Percentiles rank a stretch among this genome's conserved stretches.
These are phyloP conservation scores for Fusarium tricinctum DNA, from an alignment of 2,329 filamentous ascomycete genomes.

Conservation along the genomic window DNA sequence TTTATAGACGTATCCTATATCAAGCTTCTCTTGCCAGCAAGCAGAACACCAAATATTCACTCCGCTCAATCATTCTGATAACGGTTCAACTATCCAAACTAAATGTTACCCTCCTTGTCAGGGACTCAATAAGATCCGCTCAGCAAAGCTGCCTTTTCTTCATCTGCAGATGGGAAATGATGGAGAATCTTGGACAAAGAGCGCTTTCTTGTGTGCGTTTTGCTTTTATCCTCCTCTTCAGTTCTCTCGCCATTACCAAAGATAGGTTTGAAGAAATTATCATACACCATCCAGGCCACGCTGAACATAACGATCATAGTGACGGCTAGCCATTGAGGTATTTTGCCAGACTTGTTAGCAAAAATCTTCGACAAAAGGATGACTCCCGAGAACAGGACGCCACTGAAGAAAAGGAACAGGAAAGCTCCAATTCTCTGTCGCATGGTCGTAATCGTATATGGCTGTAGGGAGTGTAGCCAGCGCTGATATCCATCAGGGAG, in stretches of 20 bases:
- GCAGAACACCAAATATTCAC: neutral
- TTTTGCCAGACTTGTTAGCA: conserved; percentile 74
- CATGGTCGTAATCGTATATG: conserved; percentile 77
- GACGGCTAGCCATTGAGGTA: conserved; percentile 75
- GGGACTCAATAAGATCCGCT: conserved; percentile 20
- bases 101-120: too few relatives aligned
- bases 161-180: conserved; percentile 30
- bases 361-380: conserved; percentile 62
- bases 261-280: conserved; percentile 64
- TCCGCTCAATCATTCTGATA: neutral
- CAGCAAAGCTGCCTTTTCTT: conserved; percentile 47
- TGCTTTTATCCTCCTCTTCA: conserved; percentile 46
- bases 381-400: conserved; percentile 67
- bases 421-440: conserved; percentile 76
- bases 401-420: conserved; percentile 72
- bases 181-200: conserved; percentile 26
- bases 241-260: conserved; percentile 92
- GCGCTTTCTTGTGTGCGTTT: conserved; percentile 5
- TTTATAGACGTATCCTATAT: neutral
- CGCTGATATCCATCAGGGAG: conserved; percentile 82
- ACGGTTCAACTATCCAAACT: neutral
- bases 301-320: conserved; percentile 67
- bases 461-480: conserved; percentile 77
- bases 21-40: neutral
- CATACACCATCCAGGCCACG: conserved; percentile 62